Evolutionary conservation across 1,139 yeast species (phyloP), one percentile per base, ranked within the genome.

Genomic region (Maudiozyma humilis): DNA sequence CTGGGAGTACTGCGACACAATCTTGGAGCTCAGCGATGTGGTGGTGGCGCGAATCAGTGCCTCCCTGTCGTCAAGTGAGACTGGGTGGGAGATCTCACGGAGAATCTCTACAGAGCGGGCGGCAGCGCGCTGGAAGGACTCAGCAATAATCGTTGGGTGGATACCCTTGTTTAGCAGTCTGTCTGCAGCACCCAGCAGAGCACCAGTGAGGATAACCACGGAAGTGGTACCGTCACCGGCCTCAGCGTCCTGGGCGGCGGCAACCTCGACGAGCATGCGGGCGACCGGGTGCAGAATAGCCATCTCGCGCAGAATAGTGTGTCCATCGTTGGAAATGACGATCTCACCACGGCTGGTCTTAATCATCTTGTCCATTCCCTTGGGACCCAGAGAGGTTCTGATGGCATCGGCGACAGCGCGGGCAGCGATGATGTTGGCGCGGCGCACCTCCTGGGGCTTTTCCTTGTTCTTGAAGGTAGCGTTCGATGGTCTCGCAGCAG

Each of bases 191-290:
- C 91, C 95, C 45, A 91, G 72, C 44, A 91, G 70, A 6, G 96
- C 91, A 27, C 99, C 98, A 3, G 97, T 87, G 53, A 91, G 73
- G 48, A 91, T 91, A 31, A 94, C 98, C 32, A 91, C 98, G 1
- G 96, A 82, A 0, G 99, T 91, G 36, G 99, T 91, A 52, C 99
- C 99, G 63, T 91, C 99, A 46, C 99, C 99, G 18, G 98, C 97
- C 64, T 89, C 99, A 31, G 89, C 82, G 59, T 91, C 98, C 67
- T 91, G 98, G 1, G 98, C 97, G 40, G 91, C 96, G 51, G 95
- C 83, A 25, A 93, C 87, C 63, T 93, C 98, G 41, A 91, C 98
- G 56, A 91, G 76, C 97, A 93, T 91, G 60, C 89, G 82, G 2
- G 98, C 98, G 2, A 96, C 99, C 2, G 99, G 98, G 64, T 88